Evolutionary conservation across 2,329 filamentous ascomycete species (phyloP).

Genomic region (Stagonosporopsis vannaccii): DNA sequence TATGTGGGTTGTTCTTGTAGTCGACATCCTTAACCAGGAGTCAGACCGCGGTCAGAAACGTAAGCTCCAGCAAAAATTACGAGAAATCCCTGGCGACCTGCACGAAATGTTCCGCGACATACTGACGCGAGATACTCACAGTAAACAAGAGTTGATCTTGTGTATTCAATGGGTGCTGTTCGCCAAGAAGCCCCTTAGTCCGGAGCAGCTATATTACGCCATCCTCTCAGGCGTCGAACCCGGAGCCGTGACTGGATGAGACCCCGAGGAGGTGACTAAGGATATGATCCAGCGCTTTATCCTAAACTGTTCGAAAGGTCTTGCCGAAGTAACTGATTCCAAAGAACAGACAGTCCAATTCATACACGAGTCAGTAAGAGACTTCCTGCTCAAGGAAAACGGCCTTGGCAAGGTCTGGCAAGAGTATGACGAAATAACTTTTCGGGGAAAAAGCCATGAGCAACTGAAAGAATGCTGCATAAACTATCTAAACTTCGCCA

Average conservation of each 20-base stretch:
- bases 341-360: constrained; percentile 37
- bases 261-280: constrained; percentile 21
- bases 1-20: constrained; percentile 45
- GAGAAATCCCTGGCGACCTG: constrained; percentile 32
- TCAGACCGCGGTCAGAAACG: constrained; percentile 40
- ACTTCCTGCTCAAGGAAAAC: constrained; percentile 52
- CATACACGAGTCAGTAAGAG: constrained; percentile 42
- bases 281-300: constrained; percentile 27
- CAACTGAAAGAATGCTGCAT: constrained; percentile 52
- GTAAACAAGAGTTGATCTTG: constrained; percentile 17
- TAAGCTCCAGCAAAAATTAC: constrained; percentile 43
- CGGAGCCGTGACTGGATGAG: constrained; percentile 16
- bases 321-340: constrained; percentile 26
- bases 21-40: constrained; percentile 56
- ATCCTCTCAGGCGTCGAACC: constrained; percentile 21
- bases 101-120: constrained; percentile 58
- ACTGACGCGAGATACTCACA: constrained; percentile 51
- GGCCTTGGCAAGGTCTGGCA: constrained; percentile 42
- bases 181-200: constrained; percentile 20
- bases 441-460: constrained; percentile 52
- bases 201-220: constrained; percentile 26
- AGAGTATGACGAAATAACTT: constrained; percentile 38
- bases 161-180: constrained; percentile 34
- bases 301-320: constrained; percentile 35
- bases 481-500: constrained; percentile 45